Base-by-base conservation (phyloP, 192 early-diverging fungal genomes). In the Obelidium mucronatum region DNA sequence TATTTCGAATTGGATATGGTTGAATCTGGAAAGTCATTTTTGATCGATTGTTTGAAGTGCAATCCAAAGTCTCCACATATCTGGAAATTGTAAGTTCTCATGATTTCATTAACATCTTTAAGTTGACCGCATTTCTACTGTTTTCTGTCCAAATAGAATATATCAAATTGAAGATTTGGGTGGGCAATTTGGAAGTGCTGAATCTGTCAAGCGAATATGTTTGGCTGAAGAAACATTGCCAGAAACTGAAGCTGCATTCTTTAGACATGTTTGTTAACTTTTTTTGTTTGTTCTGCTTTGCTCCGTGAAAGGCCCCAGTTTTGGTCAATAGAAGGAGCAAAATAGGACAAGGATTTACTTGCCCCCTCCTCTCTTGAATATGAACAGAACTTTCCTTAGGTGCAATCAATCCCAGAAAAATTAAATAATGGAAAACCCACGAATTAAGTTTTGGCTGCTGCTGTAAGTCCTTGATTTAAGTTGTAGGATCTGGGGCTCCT, bases 1-100 rank as follows among this genome's bases (percentile, higher is more conserved):
- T 72, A 58, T 36, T 58, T 72, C 35, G 69, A 72, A 58, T 37
- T 36, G 30, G 35, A 72, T 58, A n/a, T 51, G 13, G 35, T 72
- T 24, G 54, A 72, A 11, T 5, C 35, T 34, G 69, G 30, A 22
- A 72, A 72, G 39, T 11, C 24, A 6, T 17, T 55, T 34, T 26
- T 72, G 52, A 8, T 28, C 11, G 30, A 8, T 1, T 37, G 53
- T 26, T 26, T 72, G 28, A 28, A 39, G 30, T 11, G n/a, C 33
- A 34, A 72, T 36, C 53, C 69, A 22, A 72, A 2, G 19, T 72
- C 53, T 8, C 3, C 6, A 22, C 36, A n/a, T 8, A 6, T 72
- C 8, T 72, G 69, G 69, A 54, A 35, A 19, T 54, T 72, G 69
- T 72, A 24, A 59, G 35, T 8, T 31, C 34, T 6, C 19, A 2